Conservation (phyloP, 768 basidiomycete species). For the Boletus rubescentipes region DNA sequence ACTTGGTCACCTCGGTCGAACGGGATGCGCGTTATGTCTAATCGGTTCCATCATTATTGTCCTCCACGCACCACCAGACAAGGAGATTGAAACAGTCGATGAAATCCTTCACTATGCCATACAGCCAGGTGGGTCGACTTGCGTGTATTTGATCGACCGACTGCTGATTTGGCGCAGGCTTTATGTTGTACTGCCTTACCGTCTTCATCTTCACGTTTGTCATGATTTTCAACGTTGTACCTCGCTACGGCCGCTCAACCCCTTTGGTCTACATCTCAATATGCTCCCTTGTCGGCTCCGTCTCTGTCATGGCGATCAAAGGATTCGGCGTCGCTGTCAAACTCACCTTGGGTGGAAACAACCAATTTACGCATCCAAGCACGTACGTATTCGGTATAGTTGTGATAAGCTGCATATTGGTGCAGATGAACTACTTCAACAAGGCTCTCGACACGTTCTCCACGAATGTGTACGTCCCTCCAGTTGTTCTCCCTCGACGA, state of each 20-base stretch:
- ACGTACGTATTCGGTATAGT: slow-evolving; percentile 95
- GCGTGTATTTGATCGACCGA: not conserved
- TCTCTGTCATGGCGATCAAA: slow-evolving; percentile 99
- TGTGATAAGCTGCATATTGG: slow-evolving; percentile 79
- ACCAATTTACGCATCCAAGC: slow-evolving; percentile 91
- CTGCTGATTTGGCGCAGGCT: slow-evolving; percentile 53
- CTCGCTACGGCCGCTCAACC: slow-evolving; percentile 81
- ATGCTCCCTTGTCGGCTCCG: slow-evolving; percentile 92
- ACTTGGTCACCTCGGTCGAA: slow-evolving; percentile 87
- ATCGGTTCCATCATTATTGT: slow-evolving; percentile 93
- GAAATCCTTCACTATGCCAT: slow-evolving; percentile 90
- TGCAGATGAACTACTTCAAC: slow-evolving; percentile 98
- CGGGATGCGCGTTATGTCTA: slow-evolving; percentile 81
- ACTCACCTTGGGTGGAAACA: slow-evolving; percentile 87
- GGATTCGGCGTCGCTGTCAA: slow-evolving; percentile 97
- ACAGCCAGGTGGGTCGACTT: slow-evolving; percentile 71
- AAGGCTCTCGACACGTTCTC: slow-evolving; percentile 96
- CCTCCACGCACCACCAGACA: slow-evolving; percentile 95
- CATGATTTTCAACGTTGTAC: slow-evolving; percentile 86
- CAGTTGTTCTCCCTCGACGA: not conserved
- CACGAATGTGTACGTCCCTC: slow-evolving; percentile 83
- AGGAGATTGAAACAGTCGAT: slow-evolving; percentile 88
- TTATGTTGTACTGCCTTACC: slow-evolving; percentile 86
- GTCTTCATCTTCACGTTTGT: slow-evolving; percentile 77
- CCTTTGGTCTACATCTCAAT: slow-evolving; percentile 95